These are phyloP conservation scores for Plasmodium knowlesi DNA, from an alignment of 169 alveolate genomes.

Conservation along the genomic window DNA sequence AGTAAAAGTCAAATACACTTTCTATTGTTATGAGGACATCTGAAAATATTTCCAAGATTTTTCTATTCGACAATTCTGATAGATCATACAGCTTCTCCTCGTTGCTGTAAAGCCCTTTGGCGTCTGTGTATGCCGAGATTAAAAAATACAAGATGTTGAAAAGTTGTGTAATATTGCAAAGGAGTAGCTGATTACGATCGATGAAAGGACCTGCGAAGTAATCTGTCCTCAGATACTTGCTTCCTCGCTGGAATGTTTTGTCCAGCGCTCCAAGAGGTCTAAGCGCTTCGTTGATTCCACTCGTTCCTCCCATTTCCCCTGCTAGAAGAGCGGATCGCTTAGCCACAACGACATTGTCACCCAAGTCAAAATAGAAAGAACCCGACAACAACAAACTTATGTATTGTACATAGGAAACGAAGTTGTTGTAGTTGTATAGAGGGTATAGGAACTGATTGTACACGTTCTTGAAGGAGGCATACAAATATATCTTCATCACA, in stretches of 20 bases:
- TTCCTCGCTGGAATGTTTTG: not conserved
- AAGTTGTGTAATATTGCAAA: slow-evolving; percentile 35
- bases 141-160: slow-evolving; percentile 59
- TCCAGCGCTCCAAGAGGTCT: too few species aligned
- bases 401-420: slow-evolving; percentile 21
- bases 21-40: slow-evolving; percentile 49
- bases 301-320: not conserved
- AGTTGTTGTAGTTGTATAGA: slow-evolving; percentile 52
- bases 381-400: not conserved
- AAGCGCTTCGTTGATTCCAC: not conserved
- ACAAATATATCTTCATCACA: slow-evolving; percentile 29
- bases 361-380: slow-evolving; percentile 16
- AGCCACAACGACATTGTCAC: slow-evolving; percentile 17
- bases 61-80: slow-evolving; percentile 48
- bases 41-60: slow-evolving; percentile 65
- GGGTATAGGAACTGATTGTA: slow-evolving; percentile 51
- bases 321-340: slow-evolving; percentile 8
- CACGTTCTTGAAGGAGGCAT: slow-evolving; percentile 35
- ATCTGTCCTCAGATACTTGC: slow-evolving; percentile 6
- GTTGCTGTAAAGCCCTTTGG: slow-evolving; percentile 54
- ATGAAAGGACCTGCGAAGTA: slow-evolving; percentile 35
- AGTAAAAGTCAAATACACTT: slow-evolving; percentile 54
- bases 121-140: slow-evolving; percentile 34
- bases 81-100: slow-evolving; percentile 62
- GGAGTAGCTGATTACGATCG: slow-evolving; percentile 38